A percentile compares a stretch with the other conserved stretches of the same genome.
These are phyloP conservation scores for Cantharellus anzutake DNA, from an alignment of 768 basidiomycete genomes.

Conservation along the genomic window DNA sequence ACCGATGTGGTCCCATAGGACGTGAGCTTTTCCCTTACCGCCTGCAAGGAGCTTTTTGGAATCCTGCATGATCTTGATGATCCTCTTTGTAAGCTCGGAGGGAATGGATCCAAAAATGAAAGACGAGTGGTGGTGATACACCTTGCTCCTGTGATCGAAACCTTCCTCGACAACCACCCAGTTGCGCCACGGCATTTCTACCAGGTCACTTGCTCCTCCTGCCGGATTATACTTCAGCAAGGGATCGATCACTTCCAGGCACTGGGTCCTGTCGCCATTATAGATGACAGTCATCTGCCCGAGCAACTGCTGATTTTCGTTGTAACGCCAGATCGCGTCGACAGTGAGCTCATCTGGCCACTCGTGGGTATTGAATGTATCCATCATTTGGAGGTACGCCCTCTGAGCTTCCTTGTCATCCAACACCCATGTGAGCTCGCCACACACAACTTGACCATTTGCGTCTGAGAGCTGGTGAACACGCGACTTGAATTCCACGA, in stretches of 20 bases:
- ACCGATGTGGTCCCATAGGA: conserved; percentile 1
- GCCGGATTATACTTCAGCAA: neutral
- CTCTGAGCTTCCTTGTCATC: neutral
- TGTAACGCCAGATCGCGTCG: neutral
- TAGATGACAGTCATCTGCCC: conserved; percentile 1
- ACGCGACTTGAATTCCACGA: neutral
- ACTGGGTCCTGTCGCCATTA: neutral
- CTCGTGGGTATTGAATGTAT: neutral
- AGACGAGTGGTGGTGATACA: neutral
- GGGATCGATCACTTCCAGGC: neutral
- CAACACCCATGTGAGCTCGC: neutral
- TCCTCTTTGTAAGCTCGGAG: neutral
- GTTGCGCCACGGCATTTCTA: neutral
- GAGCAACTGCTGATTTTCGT: neutral
- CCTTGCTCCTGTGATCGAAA: neutral
- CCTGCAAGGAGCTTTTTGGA: neutral
- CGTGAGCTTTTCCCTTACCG: neutral
- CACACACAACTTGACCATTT: neutral
- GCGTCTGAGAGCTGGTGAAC: neutral
- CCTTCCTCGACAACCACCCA: neutral
- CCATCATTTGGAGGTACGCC: neutral
- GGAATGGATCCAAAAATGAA: neutral
- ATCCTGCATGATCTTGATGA: neutral
- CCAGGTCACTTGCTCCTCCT: neutral
- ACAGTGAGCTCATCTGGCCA: neutral